Evolutionary conservation across 78 protist genomes (phyloP).

Genomic region (Dictyostelium discoideum): DNA sequence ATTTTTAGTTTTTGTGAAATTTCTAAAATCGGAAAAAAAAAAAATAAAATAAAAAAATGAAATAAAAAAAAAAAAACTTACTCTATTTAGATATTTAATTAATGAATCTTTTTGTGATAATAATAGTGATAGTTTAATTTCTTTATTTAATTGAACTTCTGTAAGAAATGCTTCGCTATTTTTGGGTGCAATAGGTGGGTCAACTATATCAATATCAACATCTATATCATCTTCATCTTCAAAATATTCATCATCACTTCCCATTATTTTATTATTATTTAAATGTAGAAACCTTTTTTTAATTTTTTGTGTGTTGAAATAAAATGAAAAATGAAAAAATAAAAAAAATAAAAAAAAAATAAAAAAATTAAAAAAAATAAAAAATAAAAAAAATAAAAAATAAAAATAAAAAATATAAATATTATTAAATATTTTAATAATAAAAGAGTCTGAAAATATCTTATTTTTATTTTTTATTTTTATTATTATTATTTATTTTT

Average conservation of each 20-base stretch:
- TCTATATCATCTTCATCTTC: background rate
- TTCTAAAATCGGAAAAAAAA: background rate
- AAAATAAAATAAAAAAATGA: too few species aligned
- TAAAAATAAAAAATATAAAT: background rate
- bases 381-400: background rate
- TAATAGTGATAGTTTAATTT: background rate
- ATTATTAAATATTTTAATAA: background rate
- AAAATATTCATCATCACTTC: background rate
- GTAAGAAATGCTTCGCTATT: background rate
- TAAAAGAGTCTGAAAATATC: too few species aligned
- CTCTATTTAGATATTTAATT: background rate
- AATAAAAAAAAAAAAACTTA: background rate
- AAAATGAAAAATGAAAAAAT: too few species aligned
- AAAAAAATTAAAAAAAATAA: background rate
- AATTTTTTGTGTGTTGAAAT: too few species aligned
- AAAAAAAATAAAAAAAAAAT: too few species aligned
- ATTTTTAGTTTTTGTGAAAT: background rate
- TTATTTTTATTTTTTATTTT: too few species aligned
- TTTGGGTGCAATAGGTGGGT: background rate
- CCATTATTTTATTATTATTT: background rate
- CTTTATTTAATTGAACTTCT: background rate
- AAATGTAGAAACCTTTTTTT: too few species aligned
- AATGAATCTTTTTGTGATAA: background rate
- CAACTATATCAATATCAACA: conserved; percentile 13
- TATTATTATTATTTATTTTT: too few species aligned